phyloP scores from a whole-genome alignment of 768 basidiomycete genomes.

The Xerocomus brunneocitrinus region DNA sequence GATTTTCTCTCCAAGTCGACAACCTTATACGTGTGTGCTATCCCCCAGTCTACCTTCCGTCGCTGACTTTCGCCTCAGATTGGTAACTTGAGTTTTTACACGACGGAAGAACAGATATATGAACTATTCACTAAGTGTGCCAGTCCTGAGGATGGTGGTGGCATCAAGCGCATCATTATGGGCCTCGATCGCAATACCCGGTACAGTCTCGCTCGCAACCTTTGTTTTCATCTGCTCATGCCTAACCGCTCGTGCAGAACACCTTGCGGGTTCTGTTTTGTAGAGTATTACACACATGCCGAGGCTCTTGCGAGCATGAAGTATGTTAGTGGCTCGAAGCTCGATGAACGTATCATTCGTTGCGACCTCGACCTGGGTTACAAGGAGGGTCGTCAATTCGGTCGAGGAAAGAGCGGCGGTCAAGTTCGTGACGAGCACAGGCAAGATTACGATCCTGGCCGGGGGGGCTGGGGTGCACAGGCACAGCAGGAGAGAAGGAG shows the following conservation, averaged over 20 bases:
- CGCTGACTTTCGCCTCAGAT: constrained; percentile 43
- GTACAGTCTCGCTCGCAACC: constrained; percentile 35
- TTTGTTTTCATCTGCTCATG: constrained; percentile 3
- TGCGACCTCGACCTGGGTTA: constrained; percentile 98
- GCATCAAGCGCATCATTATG: constrained; percentile 93
- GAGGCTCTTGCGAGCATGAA: constrained; percentile 92
- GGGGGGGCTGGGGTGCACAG: constrained; percentile 93
- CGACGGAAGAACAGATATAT: constrained; percentile 94
- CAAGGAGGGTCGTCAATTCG: constrained; percentile 94
- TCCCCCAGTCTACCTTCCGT: constrained; percentile 14
- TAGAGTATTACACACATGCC: constrained; percentile 91
- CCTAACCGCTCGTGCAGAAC: constrained; percentile 46
- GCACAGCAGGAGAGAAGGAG: constrained; percentile 75
- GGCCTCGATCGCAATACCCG: constrained; percentile 87
- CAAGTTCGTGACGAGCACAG: constrained; percentile 96
- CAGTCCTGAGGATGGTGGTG: constrained; percentile 80
- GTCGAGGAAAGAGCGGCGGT: constrained; percentile 94
- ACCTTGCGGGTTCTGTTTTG: constrained; percentile 94
- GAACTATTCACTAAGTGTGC: constrained; percentile 90
- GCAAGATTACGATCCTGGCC: constrained; percentile 94
- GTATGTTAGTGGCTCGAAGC: constrained; percentile 95
- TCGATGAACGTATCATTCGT: constrained; percentile 97
- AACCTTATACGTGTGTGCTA: constrained; percentile 78
- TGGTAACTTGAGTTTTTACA: constrained; percentile 91
- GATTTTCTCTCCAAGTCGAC: constrained; percentile 79